Conservation (phyloP, 768 basidiomycete genomes). For the Wakefieldia striispora region DNA sequence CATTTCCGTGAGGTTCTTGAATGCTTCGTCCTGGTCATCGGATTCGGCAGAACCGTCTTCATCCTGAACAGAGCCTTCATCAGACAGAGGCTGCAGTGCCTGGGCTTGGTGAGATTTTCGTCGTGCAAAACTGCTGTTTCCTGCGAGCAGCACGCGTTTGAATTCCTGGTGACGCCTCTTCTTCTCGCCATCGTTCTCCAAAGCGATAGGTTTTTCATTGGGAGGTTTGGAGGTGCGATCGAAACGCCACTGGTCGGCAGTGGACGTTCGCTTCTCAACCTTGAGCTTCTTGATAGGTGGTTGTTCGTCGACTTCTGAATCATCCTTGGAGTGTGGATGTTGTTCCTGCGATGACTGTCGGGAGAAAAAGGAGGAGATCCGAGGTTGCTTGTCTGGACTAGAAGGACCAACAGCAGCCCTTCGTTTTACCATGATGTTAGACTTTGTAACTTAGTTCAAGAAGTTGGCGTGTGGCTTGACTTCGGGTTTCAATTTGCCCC, state of each 20-base stretch:
- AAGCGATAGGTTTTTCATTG: background rate
- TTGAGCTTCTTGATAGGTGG: conserved; percentile 32
- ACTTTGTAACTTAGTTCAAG: background rate
- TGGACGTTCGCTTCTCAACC: conserved; percentile 16
- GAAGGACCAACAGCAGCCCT: conserved; percentile 2
- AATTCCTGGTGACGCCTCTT: conserved; percentile 46
- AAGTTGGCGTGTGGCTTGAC: too few species aligned
- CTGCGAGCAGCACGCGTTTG: conserved; percentile 50
- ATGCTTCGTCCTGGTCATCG: conserved; percentile 45
- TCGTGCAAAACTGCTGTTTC: conserved; percentile 39
- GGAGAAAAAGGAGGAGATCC: conserved; percentile 44
- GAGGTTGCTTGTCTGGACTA: conserved; percentile 29
- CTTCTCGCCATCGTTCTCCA: conserved; percentile 42
- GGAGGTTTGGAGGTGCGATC: conserved; percentile 22
- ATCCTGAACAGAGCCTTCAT: conserved; percentile 22
- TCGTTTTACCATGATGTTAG: conserved; percentile 16
- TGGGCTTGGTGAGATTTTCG: conserved; percentile 9
- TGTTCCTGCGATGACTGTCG: conserved; percentile 26
- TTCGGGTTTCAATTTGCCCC: too few species aligned
- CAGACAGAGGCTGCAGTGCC: conserved; percentile 21
- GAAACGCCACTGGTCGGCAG: conserved; percentile 46
- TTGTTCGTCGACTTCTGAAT: conserved; percentile 26
- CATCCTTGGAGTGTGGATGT: conserved; percentile 28
- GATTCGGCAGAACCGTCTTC: conserved; percentile 31
- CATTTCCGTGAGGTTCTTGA: conserved; percentile 45